phyloP scores from a whole-genome alignment of 2,329 filamentous ascomycete species.

The Bretziella fagacearum region DNA sequence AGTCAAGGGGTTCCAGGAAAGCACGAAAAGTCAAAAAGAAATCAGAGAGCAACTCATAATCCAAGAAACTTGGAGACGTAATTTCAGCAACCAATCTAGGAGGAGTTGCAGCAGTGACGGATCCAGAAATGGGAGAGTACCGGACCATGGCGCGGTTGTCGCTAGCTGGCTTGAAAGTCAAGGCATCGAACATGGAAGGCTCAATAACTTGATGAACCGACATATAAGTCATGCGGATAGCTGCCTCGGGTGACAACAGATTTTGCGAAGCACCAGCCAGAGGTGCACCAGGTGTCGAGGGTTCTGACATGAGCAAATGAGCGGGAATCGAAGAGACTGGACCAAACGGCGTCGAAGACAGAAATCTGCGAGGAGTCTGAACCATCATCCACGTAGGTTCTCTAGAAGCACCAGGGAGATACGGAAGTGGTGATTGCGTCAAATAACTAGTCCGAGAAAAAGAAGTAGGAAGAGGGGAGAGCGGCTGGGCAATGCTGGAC shows the following conservation, averaged over 20 bases:
- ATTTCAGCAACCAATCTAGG: constrained; percentile 88
- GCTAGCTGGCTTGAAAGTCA: constrained; percentile 61
- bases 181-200: constrained; percentile 63
- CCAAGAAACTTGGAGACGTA: constrained; percentile 84
- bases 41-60: constrained; percentile 92
- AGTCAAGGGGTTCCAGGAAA: constrained; percentile 60
- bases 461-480: constrained; percentile 4
- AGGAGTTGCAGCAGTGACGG: constrained; percentile 78
- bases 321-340: constrained; percentile 3
- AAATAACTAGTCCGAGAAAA: constrained; percentile 10
- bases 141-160: constrained; percentile 70
- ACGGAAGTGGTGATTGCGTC: constrained; percentile 6
- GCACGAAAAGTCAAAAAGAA: constrained; percentile 92
- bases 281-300: constrained; percentile 22
- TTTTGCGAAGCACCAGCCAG: background rate
- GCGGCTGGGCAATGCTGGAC: constrained; percentile 7
- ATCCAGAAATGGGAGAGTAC: constrained; percentile 49
- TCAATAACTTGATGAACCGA: constrained; percentile 38
- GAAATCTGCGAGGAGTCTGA: constrained; percentile 9
- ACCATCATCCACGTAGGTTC: constrained; percentile 14
- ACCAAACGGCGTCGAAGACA: constrained; percentile 3
- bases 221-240: constrained; percentile 30
- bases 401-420: constrained; percentile 10
- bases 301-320: constrained; percentile 16
- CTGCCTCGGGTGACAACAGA: constrained; percentile 6